Percentiles rank a stretch among this genome's conserved stretches.
Conservation (phyloP, 1,139 yeast species). For the Hanseniaspora sp. region DNA sequence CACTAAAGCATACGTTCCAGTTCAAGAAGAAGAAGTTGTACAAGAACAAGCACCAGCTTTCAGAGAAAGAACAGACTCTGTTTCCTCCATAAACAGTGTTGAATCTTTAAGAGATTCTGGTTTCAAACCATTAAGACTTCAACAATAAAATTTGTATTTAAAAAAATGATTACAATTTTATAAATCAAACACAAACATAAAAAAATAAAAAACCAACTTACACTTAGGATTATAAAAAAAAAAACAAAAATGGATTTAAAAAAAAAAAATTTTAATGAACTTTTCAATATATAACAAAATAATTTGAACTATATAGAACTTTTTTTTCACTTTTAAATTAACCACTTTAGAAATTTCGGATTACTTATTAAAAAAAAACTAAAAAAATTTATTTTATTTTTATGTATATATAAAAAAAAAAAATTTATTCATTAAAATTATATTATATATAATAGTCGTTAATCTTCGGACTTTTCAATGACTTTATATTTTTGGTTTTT, state of each 20-base stretch:
- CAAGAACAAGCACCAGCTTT: background rate
- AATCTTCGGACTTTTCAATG: background rate
- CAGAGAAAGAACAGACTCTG: slow-evolving; percentile 18
- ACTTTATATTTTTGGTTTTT: slow-evolving; percentile 15
- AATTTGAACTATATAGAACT: no score
- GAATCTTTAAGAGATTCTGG: slow-evolving; percentile 17
- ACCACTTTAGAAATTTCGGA: no score
- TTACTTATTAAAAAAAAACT: no score
- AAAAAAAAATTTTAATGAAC: no score
- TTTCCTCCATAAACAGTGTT: slow-evolving; percentile 17
- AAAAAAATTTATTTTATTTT: no score
- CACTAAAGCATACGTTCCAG: slow-evolving; percentile 14
- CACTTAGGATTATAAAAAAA: background rate
- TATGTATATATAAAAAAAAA: no score
- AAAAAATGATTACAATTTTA: no score
- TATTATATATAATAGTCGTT: background rate
- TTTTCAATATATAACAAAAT: background rate
- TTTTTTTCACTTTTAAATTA: no score
- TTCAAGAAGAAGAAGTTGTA: background rate
- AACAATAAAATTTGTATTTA: slow-evolving; percentile 11
- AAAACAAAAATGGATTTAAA: background rate
- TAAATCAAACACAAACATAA: background rate
- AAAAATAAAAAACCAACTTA: background rate
- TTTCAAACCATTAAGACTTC: slow-evolving; percentile 15
- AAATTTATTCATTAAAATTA: no score